phyloP scores from a whole-genome alignment of 805 yeast species.

The Wickerhamomyces rabaulensis region DNA sequence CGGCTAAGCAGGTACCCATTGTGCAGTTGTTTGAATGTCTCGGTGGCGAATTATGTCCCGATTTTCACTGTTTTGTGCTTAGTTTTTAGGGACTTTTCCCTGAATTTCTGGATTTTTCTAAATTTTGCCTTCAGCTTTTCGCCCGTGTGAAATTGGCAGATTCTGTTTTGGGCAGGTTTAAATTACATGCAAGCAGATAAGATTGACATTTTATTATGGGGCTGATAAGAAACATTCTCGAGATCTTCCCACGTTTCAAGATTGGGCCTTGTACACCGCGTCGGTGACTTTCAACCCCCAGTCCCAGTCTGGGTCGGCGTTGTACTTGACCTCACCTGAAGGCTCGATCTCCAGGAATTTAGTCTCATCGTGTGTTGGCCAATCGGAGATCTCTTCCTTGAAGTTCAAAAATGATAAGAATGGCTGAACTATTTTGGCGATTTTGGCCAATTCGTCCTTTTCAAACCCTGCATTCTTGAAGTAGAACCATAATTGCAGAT shows the following conservation, averaged over 20 bases:
- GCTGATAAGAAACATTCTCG: too few relatives aligned
- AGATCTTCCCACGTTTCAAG: neutral
- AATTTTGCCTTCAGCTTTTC: neutral
- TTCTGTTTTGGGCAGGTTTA: too few relatives aligned
- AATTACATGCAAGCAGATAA: too few relatives aligned
- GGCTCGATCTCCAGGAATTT: constrained; percentile 23
- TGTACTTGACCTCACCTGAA: constrained; percentile 24
- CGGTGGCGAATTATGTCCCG: neutral
- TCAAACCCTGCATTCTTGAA: constrained; percentile 16
- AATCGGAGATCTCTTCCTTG: constrained; percentile 6
- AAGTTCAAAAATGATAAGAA: constrained; percentile 24
- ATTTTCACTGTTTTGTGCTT: neutral
- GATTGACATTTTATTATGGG: too few relatives aligned
- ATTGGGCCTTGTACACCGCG: constrained; percentile 19
- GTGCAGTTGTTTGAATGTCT: neutral
- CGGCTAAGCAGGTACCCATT: constrained; percentile 52
- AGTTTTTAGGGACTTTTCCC: neutral
- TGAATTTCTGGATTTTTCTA: neutral
- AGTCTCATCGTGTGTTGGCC: constrained; percentile 24
- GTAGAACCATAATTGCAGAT: constrained; percentile 30
- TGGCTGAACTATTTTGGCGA: constrained; percentile 25
- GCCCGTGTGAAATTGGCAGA: neutral
- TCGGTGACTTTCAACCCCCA: constrained; percentile 29
- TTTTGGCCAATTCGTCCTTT: constrained; percentile 21
- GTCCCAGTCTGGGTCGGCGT: constrained; percentile 30